These are phyloP conservation scores for Fusarium chaquense DNA, from an alignment of 2,329 filamentous ascomycete species.

Conservation along the genomic window DNA sequence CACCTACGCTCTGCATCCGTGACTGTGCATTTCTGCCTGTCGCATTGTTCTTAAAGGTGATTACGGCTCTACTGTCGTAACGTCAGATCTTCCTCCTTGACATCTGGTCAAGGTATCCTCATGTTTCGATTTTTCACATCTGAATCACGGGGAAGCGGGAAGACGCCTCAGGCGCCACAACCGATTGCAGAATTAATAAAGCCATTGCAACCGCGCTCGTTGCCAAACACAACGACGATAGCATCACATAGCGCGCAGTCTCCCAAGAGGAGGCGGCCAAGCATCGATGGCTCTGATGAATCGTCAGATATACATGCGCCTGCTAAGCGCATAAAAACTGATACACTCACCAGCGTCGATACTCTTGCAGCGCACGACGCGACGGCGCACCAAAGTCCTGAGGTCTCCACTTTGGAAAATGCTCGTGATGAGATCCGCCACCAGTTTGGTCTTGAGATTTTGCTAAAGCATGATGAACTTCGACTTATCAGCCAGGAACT, in stretches of 20 bases:
- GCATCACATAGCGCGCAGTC: constrained; percentile 46
- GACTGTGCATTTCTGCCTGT: constrained; percentile 35
- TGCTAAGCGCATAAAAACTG: constrained; percentile 59
- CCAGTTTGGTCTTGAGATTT: constrained; percentile 90
- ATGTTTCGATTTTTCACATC: constrained; percentile 74
- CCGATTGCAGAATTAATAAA: constrained; percentile 53
- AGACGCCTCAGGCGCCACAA: constrained; percentile 58
- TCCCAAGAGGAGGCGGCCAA: constrained; percentile 57
- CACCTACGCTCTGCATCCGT: not conserved
- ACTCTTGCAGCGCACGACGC: constrained; percentile 36
- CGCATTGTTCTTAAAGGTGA: constrained; percentile 34
- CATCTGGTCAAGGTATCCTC: constrained; percentile 56
- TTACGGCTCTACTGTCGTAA: constrained; percentile 38
- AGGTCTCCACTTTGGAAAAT: constrained; percentile 58
- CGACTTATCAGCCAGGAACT: constrained; percentile 95
- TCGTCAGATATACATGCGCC: constrained; percentile 44
- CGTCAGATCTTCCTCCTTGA: constrained; percentile 27
- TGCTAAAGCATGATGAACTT: constrained; percentile 94
- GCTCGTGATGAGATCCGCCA: constrained; percentile 82
- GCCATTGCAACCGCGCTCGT: constrained; percentile 52
- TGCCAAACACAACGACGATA: constrained; percentile 46
- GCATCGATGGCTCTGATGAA: constrained; percentile 50
- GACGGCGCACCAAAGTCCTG: constrained; percentile 33
- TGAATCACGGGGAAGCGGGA: constrained; percentile 69
- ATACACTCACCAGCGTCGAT: constrained; percentile 45